Evolutionary conservation across 2,329 filamentous ascomycete species (phyloP).

Genomic region (Cladosporium sp.): DNA sequence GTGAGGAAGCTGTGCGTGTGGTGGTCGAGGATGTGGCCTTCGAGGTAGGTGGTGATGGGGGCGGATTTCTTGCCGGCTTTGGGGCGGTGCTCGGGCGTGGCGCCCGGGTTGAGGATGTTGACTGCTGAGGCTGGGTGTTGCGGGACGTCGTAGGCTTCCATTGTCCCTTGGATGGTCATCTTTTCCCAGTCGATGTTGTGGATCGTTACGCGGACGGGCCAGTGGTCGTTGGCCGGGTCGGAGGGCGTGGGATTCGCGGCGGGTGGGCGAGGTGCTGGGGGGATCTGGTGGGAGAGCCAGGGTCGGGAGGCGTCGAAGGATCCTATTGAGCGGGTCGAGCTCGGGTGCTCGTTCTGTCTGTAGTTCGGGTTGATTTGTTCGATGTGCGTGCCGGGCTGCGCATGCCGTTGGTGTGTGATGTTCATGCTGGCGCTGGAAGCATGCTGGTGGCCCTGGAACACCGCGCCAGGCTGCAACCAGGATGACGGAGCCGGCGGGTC

Average conservation of each 20-base stretch:
- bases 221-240: constrained; percentile 47
- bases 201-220: constrained; percentile 62
- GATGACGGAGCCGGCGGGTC: constrained; percentile 50
- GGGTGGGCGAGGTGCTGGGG: constrained; percentile 14
- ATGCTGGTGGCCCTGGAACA: constrained; percentile 57
- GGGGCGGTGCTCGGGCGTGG: constrained; percentile 14
- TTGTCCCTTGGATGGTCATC: constrained; percentile 61
- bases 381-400: constrained; percentile 12
- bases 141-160: constrained; percentile 65
- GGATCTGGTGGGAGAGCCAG: constrained; percentile 32
- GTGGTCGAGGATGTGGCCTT: constrained; percentile 64
- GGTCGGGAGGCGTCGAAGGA: constrained; percentile 30
- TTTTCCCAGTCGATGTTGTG: constrained; percentile 54
- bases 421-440: constrained; percentile 36
- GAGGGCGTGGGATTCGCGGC: constrained; percentile 12
- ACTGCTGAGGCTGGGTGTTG: constrained; percentile 32
- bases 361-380: constrained; percentile 30
- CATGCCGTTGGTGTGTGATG: constrained; percentile 12
- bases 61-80: constrained; percentile 40
- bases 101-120: constrained; percentile 18
- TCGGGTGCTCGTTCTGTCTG: constrained; percentile 21
- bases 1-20: constrained; percentile 46
- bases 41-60: constrained; percentile 59
- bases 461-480: constrained; percentile 55
- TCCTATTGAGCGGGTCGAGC: constrained; percentile 19